Evolutionary conservation across 208 protist genomes (phyloP), one percentile per base, ranked within the genome.

Genomic region (Spironucleus salmonicida): DNA sequence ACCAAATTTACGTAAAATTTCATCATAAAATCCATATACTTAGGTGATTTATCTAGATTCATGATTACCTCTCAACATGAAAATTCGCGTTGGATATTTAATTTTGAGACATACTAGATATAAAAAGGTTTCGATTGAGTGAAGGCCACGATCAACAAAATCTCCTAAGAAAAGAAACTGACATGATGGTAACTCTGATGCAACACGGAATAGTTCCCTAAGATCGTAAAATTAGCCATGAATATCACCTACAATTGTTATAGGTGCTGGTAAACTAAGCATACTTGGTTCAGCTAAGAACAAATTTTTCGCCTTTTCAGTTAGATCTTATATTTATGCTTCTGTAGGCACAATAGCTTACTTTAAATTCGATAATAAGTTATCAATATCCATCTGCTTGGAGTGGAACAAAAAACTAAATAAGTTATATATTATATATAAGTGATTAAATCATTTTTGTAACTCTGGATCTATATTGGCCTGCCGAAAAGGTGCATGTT

Each of bases 1-100:
- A 40, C 93, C 93, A 82, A 96, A 99, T 87, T 99, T 99, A 71
- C 92, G 86, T 71, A 96, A 84, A 80, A 93, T 98, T 82, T 98
- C 95, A 82, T 98, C 94, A 83, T 99, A 98, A 82, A 98, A 99
- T 42, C 95, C 95, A 85, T 98, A 99, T 38, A 95, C 90, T 64
- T 87, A 75, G 9, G 81, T 82, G 29, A 83, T 83, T 45, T 83
- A 59, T 58, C 81, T 35, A 26, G 68, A 78, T 29, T 83, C 81
- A 30, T 83, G 81, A 45, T 83, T 83, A 0, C 81, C 81, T 19
- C 81, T 26, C 0, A 83, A 45, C 15, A 83, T 30, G 42, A 86
- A 89, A 23, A 98, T 81, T 30, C 86, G 79, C 0, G 89, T 79
- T 34, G 85, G 89, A 75, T 88, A 91, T 35, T 85, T 85, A 4